Evolutionary conservation across 2,329 filamentous ascomycete genomes (phyloP).

Genomic region (Metarhizium humberi): DNA sequence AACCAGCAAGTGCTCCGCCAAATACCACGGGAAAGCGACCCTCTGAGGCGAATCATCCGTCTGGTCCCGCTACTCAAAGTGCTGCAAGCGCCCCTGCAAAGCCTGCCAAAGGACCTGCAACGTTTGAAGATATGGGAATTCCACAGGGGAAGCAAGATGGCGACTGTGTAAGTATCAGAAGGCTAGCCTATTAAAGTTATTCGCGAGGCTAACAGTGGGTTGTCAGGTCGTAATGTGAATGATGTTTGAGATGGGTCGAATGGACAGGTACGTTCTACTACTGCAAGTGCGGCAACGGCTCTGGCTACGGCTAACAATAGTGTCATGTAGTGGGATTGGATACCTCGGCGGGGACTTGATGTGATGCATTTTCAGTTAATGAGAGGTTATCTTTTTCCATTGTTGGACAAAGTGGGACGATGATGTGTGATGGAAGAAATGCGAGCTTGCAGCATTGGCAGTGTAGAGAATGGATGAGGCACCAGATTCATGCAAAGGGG

Average conservation of each 20-base stretch:
- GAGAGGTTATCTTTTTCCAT: background rate
- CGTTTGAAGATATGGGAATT: conserved; percentile 98
- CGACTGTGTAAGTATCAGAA: conserved; percentile 66
- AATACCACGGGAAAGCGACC: conserved; percentile 13
- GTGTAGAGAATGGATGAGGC: background rate
- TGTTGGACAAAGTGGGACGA: background rate
- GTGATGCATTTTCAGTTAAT: background rate
- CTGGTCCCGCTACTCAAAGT: conserved; percentile 19
- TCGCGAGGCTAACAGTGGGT: background rate
- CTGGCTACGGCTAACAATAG: background rate
- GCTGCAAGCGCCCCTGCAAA: conserved; percentile 23
- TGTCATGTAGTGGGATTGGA: background rate
- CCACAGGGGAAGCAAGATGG: conserved; percentile 72
- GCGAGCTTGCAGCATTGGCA: background rate
- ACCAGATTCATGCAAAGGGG: background rate
- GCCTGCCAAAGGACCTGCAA: conserved; percentile 72
- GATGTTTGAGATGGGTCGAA: background rate
- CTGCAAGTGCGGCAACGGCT: background rate
- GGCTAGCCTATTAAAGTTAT: background rate
- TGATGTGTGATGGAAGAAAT: background rate
- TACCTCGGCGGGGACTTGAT: background rate
- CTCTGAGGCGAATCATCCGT: background rate
- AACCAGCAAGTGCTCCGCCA: conserved; percentile 29
- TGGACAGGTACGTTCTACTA: background rate
- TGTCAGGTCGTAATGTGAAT: conserved; percentile 5